Conservation (phyloP, 2,329 filamentous ascomycete genomes). For the Seiridium cupressi region DNA sequence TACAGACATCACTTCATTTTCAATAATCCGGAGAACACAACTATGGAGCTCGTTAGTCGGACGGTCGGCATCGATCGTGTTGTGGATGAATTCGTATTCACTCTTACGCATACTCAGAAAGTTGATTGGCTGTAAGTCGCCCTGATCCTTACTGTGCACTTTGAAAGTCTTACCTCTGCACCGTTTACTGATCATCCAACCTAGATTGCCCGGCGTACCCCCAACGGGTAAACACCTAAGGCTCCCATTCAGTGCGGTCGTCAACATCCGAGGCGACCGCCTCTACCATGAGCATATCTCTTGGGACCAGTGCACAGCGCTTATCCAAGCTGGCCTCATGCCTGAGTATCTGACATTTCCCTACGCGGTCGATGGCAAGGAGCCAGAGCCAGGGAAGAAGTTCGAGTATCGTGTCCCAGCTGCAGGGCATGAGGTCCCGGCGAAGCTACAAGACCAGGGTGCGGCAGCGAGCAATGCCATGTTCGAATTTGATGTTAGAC, state of each 20-base stretch:
- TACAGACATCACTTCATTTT: slow-evolving; percentile 75
- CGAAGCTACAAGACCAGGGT: slow-evolving; percentile 46
- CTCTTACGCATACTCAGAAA: slow-evolving; percentile 60
- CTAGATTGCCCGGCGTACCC: slow-evolving; percentile 48
- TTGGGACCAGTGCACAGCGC: slow-evolving; percentile 66
- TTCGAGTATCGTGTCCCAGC: slow-evolving; percentile 62
- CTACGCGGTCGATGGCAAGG: slow-evolving; percentile 42
- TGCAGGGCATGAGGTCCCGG: slow-evolving; percentile 52
- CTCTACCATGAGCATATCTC: slow-evolving; percentile 70
- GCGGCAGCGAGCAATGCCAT: slow-evolving; percentile 55
- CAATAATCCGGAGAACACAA: slow-evolving; percentile 66
- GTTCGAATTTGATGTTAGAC: slow-evolving; percentile 30
- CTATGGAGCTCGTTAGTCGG: slow-evolving; percentile 67
- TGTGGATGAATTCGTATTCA: slow-evolving; percentile 68
- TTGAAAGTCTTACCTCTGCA: too few relatives aligned
- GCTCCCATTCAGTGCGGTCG: slow-evolving; percentile 64
- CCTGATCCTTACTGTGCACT: too few relatives aligned
- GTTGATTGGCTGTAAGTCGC: slow-evolving; percentile 66
- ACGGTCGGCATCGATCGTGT: slow-evolving; percentile 71
- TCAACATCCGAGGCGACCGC: slow-evolving; percentile 66
- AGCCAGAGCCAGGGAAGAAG: slow-evolving; percentile 27
- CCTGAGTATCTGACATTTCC: slow-evolving; percentile 66
- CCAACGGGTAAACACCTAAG: slow-evolving; percentile 52
- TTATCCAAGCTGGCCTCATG: slow-evolving; percentile 61
- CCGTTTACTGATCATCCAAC: too few relatives aligned